Evolutionary conservation across 2,329 filamentous ascomycete species (phyloP).

Genomic region (Sphaerulina musiva): DNA sequence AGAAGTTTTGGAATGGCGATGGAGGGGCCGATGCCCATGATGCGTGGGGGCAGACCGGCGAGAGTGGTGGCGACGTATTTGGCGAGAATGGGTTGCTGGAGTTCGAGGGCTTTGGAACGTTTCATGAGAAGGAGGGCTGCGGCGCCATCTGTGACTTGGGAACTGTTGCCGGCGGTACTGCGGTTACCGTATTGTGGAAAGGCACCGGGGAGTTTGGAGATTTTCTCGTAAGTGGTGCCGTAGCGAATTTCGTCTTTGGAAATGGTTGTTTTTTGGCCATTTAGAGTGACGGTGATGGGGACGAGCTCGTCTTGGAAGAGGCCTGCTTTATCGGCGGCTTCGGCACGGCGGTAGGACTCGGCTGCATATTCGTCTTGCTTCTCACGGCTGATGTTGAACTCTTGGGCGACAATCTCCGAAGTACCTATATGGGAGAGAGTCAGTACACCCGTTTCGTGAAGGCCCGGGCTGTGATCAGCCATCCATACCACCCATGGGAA

Average conservation of each 20-base stretch:
- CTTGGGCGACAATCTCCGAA: conserved; percentile 73
- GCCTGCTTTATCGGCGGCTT: conserved; percentile 60
- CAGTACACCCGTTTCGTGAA: not conserved
- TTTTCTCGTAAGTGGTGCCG: conserved; percentile 62
- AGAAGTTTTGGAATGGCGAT: conserved; percentile 77
- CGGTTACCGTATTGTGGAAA: conserved; percentile 67
- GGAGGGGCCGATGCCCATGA: conserved; percentile 85
- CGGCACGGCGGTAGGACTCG: conserved; percentile 65
- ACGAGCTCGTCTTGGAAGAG: conserved; percentile 72
- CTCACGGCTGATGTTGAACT: conserved; percentile 63
- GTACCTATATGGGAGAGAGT: conserved; percentile 41
- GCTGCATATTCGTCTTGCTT: conserved; percentile 80
- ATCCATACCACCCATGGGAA: conserved; percentile 68
- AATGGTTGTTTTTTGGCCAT: conserved; percentile 53
- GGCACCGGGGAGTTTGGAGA: conserved; percentile 74
- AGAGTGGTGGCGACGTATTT: conserved; percentile 64
- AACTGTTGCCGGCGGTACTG: conserved; percentile 71
- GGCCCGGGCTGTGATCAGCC: not conserved
- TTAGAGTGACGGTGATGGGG: conserved; percentile 54
- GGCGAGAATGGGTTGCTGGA: conserved; percentile 63
- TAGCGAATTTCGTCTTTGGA: conserved; percentile 57
- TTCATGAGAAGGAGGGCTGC: conserved; percentile 78
- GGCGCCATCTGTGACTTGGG: conserved; percentile 81
- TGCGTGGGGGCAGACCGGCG: conserved; percentile 64
- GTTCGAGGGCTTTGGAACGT: conserved; percentile 65